These are phyloP conservation scores for Macrocybe gigantea DNA, from an alignment of 768 basidiomycete genomes.

Conservation along the genomic window DNA sequence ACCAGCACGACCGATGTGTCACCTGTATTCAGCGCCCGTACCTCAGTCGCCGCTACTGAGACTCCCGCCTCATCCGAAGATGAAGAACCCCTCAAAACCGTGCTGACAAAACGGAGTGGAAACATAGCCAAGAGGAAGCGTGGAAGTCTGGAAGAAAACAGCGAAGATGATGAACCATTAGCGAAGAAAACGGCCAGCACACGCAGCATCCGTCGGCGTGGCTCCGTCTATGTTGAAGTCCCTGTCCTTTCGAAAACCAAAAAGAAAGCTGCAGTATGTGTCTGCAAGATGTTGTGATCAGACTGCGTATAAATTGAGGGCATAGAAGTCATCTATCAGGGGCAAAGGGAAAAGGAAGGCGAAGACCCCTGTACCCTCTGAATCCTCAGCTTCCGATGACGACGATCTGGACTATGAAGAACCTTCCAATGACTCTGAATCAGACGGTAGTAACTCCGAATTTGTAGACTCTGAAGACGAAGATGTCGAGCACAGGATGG, in stretches of 20 bases:
- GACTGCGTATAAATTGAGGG: conserved; percentile 1
- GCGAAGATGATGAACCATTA: conserved; percentile 15
- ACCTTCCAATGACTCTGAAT: conserved; percentile 36
- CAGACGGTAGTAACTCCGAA: conserved; percentile 56
- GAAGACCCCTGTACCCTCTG: conserved; percentile 26
- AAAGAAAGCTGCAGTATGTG: conserved; percentile 19
- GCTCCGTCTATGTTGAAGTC: conserved; percentile 29
- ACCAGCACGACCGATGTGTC: conserved; percentile 40
- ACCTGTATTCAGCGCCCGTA: conserved; percentile 43
- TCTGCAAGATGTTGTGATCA: background rate
- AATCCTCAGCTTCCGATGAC: conserved; percentile 19
- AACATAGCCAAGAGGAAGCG: conserved; percentile 17
- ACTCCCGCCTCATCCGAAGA: conserved; percentile 52
- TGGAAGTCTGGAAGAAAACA: conserved; percentile 15
- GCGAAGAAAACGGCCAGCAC: conserved; percentile 23
- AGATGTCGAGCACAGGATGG: conserved; percentile 25
- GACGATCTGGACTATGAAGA: conserved; percentile 36
- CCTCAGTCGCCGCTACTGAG: conserved; percentile 35
- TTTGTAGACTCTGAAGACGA: conserved; percentile 42
- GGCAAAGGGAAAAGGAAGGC: conserved; percentile 21
- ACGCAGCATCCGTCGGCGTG: conserved; percentile 25
- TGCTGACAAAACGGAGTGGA: conserved; percentile 9
- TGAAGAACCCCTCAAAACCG: conserved; percentile 15
- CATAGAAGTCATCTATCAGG: conserved; percentile 14
- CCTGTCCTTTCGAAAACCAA: conserved; percentile 11